Percentiles rank a stretch among this genome's conserved stretches.
These are phyloP conservation scores for Pythium insidiosum DNA, from an alignment of 352 stramenopile genomes.

Conservation along the genomic window DNA sequence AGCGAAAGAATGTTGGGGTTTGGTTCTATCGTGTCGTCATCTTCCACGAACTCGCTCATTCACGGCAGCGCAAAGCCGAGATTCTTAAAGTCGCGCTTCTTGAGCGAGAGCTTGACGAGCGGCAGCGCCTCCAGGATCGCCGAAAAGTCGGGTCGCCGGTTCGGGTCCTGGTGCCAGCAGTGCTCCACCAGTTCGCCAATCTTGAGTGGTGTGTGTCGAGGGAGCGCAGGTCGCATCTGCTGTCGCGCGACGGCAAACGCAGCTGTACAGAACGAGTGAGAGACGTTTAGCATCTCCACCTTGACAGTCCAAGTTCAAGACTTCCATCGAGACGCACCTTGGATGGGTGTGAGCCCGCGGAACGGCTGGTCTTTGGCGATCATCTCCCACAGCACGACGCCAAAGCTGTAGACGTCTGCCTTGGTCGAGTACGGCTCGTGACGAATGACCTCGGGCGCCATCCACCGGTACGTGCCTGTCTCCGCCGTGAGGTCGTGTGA, in stretches of 20 bases:
- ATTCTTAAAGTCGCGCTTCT: slow-evolving; percentile 85
- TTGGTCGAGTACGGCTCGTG: slow-evolving; percentile 92
- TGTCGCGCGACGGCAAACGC: slow-evolving; percentile 81
- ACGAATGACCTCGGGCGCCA: slow-evolving; percentile 93
- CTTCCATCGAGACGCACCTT: slow-evolving; percentile 34
- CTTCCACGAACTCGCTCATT: too few species aligned
- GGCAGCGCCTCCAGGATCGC: slow-evolving; percentile 70
- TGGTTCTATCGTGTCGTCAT: too few species aligned
- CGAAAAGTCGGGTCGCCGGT: slow-evolving; percentile 63
- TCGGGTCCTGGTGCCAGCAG: slow-evolving; percentile 79
- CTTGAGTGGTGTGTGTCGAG: slow-evolving; percentile 73
- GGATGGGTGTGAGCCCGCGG: slow-evolving; percentile 73
- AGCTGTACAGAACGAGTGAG: slow-evolving; percentile 18
- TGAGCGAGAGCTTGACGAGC: slow-evolving; percentile 70
- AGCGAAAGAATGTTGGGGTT: too few species aligned
- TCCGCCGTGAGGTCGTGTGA: slow-evolving; percentile 79
- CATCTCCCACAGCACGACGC: slow-evolving; percentile 83
- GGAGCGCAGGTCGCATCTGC: slow-evolving; percentile 77
- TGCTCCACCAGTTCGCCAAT: slow-evolving; percentile 77
- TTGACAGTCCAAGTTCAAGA: not conserved
- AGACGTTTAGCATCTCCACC: not conserved
- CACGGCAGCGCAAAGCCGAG: slow-evolving; percentile 53
- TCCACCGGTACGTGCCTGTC: slow-evolving; percentile 91
- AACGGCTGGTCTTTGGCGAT: slow-evolving; percentile 82
- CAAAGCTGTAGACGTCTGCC: slow-evolving; percentile 94